phyloP scores from a whole-genome alignment of 2,329 filamentous ascomycete genomes.

The Zasmidium cellare region DNA sequence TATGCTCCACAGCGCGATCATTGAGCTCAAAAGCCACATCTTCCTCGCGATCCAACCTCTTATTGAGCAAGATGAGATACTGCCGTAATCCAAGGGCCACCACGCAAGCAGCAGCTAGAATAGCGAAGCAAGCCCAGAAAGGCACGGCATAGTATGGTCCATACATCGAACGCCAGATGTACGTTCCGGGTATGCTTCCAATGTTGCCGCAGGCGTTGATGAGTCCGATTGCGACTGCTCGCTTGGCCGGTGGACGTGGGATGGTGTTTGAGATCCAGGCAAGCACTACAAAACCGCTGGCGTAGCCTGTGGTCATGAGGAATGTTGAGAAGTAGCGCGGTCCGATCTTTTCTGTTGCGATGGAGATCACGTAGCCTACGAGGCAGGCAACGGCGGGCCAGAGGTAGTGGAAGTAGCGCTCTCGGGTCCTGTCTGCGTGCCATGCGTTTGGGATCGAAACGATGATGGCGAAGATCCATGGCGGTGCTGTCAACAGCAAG shows the following conservation, averaged over 20 bases:
- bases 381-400: slow-evolving; percentile 54
- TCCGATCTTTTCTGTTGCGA: not conserved
- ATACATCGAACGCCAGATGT: slow-evolving; percentile 15
- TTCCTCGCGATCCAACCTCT: slow-evolving; percentile 5
- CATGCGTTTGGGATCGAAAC: slow-evolving; percentile 36
- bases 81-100: not conserved
- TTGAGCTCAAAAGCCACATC: slow-evolving; percentile 1
- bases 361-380: slow-evolving; percentile 38
- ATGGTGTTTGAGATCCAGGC: slow-evolving; percentile 52
- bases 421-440: slow-evolving; percentile 37
- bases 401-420: slow-evolving; percentile 50
- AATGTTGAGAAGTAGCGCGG: slow-evolving; percentile 23
- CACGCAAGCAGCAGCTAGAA: slow-evolving; percentile 6
- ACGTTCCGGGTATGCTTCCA: slow-evolving; percentile 13
- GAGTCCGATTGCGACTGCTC: slow-evolving; percentile 26
- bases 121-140: slow-evolving; percentile 10
- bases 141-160: slow-evolving; percentile 10
- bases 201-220: slow-evolving; percentile 26
- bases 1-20: slow-evolving; percentile 4
- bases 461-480: slow-evolving; percentile 36
- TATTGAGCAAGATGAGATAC: slow-evolving; percentile 9
- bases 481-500: slow-evolving; percentile 34
- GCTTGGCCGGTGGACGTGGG: slow-evolving; percentile 24
- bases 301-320: slow-evolving; percentile 15
- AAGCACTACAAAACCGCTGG: slow-evolving; percentile 45